phyloP scores from a whole-genome alignment of 2,329 filamentous ascomycete species.

The Hyphodiscus sp. region DNA sequence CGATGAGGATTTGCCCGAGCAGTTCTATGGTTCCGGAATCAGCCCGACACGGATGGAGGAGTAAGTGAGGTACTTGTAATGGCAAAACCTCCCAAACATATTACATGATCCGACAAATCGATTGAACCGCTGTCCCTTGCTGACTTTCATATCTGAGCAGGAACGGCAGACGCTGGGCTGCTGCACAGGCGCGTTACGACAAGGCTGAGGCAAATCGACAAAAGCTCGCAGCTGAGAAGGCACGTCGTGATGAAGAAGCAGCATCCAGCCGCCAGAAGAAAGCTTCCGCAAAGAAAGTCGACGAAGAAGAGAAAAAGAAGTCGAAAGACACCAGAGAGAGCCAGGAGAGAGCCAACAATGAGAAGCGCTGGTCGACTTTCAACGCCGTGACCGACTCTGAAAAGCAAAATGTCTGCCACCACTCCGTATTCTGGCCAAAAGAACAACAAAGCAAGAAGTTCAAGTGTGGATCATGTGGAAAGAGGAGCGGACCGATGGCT shows the following conservation, averaged over 20 bases:
- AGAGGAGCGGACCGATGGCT: constrained; percentile 13
- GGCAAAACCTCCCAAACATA: too few species aligned
- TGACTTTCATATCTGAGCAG: not conserved
- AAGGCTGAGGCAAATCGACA: not conserved
- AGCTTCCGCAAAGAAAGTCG: not conserved
- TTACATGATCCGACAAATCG: too few species aligned
- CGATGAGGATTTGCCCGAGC: too few species aligned
- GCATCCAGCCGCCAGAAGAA: not conserved
- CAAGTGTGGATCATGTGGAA: constrained; percentile 13
- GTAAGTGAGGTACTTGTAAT: too few species aligned
- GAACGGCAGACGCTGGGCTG: not conserved
- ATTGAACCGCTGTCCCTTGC: too few species aligned
- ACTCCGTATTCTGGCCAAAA: constrained; percentile 16
- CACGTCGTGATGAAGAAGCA: not conserved
- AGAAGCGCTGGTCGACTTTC: constrained; percentile 1
- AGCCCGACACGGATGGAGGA: too few species aligned
- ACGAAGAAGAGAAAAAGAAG: not conserved
- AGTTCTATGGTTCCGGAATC: too few species aligned
- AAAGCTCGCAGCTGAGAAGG: not conserved
- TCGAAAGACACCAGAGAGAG: not conserved
- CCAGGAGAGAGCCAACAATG: not conserved
- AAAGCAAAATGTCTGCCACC: constrained; percentile 12
- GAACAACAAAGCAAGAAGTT: constrained; percentile 13
- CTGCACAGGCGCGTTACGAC: not conserved
- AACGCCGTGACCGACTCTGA: constrained; percentile 8